Percentiles rank a stretch among this genome's conserved stretches.
phyloP scores from a whole-genome alignment of 2,329 filamentous ascomycete genomes.

The Fusarium sp. region DNA sequence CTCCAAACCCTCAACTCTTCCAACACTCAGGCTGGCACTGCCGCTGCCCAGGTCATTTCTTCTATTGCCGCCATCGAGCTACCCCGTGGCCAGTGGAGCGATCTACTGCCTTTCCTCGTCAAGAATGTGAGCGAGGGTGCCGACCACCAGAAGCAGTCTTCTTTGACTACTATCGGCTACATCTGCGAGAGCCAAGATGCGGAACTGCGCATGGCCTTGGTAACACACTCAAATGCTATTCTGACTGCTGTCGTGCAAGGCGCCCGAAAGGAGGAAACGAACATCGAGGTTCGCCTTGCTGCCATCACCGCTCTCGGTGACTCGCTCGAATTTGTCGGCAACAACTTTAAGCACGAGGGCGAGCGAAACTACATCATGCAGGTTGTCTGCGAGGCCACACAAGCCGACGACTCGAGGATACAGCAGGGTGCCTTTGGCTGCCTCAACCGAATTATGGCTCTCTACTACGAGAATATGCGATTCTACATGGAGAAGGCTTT shows the following conservation, averaged over 20 bases:
- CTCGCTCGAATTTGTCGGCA: constrained; percentile 95
- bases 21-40: constrained; percentile 85
- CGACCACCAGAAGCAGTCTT: constrained; percentile 92
- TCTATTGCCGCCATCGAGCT: constrained; percentile 96
- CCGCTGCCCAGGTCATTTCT: constrained; percentile 93
- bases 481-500: constrained; percentile 99
- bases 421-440: constrained; percentile 97
- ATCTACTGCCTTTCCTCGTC: constrained; percentile 89
- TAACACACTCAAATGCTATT: constrained; percentile 95
- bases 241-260: constrained; percentile 97
- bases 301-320: constrained; percentile 95
- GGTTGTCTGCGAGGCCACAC: constrained; percentile 98
- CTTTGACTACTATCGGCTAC: constrained; percentile 95
- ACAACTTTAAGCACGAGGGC: constrained; percentile 99
- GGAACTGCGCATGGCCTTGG: constrained; percentile 83
- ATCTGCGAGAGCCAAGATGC: constrained; percentile 96
- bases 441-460: constrained; percentile 96
- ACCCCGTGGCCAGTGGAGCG: constrained; percentile 90
- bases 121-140: constrained; percentile 90
- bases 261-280: constrained; percentile 94
- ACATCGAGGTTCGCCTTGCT: constrained; percentile 88
- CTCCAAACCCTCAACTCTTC: constrained; percentile 85
- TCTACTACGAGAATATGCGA: constrained; percentile 99
- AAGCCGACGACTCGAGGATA: constrained; percentile 89
- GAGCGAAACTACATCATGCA: constrained; percentile 99